Percentiles rank a stretch among this genome's conserved stretches.
Conservation (phyloP, 495 filamentous ascomycete species). For the Aspergillus saccharolyticus region DNA sequence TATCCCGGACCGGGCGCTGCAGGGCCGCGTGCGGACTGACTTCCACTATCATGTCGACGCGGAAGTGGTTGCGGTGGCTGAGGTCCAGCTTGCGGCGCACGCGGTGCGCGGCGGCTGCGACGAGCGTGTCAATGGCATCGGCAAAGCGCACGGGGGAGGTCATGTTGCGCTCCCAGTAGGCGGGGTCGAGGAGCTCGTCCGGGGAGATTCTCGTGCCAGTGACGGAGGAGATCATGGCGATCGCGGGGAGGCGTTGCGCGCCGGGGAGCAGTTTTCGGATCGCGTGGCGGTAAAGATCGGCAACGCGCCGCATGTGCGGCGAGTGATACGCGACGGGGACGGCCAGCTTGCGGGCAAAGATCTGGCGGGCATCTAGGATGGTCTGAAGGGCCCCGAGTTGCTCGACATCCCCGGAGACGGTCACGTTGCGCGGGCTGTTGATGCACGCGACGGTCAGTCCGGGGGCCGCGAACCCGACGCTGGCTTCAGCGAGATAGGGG, state of each 20-base stretch:
- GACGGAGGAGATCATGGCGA: slow-evolving; percentile 35
- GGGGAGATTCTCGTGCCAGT: slow-evolving; percentile 22
- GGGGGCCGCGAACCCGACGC: too few relatives aligned
- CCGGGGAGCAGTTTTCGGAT: neutral
- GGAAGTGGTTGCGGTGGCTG: too few relatives aligned
- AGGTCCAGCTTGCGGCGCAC: slow-evolving; percentile 25
- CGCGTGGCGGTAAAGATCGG: slow-evolving; percentile 14
- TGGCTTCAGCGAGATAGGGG: too few relatives aligned
- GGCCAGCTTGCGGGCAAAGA: slow-evolving; percentile 39
- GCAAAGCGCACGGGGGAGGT: slow-evolving; percentile 38
- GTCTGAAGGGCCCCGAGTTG: slow-evolving; percentile 30
- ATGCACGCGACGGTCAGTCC: slow-evolving; percentile 36
- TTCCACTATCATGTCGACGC: too few relatives aligned
- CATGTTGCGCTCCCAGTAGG: slow-evolving; percentile 45
- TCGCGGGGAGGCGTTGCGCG: neutral
- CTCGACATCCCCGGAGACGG: slow-evolving; percentile 38
- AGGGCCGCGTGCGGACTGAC: slow-evolving; percentile 18
- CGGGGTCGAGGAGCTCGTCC: slow-evolving; percentile 18
- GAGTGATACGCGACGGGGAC: slow-evolving; percentile 56
- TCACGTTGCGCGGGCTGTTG: slow-evolving; percentile 41
- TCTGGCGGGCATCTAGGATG: slow-evolving; percentile 23
- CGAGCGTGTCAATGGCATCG: slow-evolving; percentile 23
- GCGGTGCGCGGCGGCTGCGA: slow-evolving; percentile 13
- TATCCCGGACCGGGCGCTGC: slow-evolving; percentile 28
- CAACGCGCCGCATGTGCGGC: slow-evolving; percentile 34